Evolutionary conservation across 2,329 filamentous ascomycete species (phyloP).

Genomic region (Venturia carpophila): DNA sequence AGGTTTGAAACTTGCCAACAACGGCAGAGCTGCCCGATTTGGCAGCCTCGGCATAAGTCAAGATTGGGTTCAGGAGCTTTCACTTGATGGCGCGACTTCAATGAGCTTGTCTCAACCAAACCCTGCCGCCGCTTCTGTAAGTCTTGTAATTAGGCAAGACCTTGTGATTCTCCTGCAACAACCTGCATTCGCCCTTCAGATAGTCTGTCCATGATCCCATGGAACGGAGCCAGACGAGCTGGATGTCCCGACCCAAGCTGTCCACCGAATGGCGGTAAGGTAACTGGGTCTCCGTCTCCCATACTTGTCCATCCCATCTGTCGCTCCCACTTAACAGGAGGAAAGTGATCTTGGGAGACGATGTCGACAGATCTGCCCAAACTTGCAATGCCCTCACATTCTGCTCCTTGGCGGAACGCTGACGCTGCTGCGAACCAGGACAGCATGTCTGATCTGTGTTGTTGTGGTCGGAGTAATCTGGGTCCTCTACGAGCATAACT

Average conservation of each 20-base stretch:
- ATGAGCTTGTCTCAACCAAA: slow-evolving; percentile 6
- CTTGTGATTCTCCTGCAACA: slow-evolving; percentile 8
- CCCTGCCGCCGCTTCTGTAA: slow-evolving; percentile 8
- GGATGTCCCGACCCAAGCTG: neutral
- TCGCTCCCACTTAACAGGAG: slow-evolving; percentile 13
- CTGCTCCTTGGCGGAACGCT: neutral
- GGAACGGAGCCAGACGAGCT: slow-evolving; percentile 13
- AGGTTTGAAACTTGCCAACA: no score
- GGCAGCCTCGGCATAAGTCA: neutral
- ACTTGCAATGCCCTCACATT: slow-evolving; percentile 13
- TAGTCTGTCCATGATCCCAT: slow-evolving; percentile 16
- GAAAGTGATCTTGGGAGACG: slow-evolving; percentile 15
- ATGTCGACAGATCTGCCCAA: slow-evolving; percentile 13
- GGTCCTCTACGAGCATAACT: slow-evolving; percentile 16
- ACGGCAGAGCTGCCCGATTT: neutral
- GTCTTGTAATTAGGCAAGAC: neutral
- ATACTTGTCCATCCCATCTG: slow-evolving; percentile 14
- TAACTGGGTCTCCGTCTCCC: slow-evolving; percentile 2
- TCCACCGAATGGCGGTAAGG: slow-evolving; percentile 10
- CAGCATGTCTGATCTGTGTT: slow-evolving; percentile 3
- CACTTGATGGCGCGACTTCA: neutral
- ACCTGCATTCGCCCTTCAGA: slow-evolving; percentile 12
- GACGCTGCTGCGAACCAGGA: slow-evolving; percentile 4
- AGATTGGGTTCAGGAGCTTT: neutral
- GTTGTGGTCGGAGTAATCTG: slow-evolving; percentile 13